These are phyloP conservation scores for Apostasia shenzhenica DNA, from an alignment of 106 monocot genomes.

Conservation along the genomic window DNA sequence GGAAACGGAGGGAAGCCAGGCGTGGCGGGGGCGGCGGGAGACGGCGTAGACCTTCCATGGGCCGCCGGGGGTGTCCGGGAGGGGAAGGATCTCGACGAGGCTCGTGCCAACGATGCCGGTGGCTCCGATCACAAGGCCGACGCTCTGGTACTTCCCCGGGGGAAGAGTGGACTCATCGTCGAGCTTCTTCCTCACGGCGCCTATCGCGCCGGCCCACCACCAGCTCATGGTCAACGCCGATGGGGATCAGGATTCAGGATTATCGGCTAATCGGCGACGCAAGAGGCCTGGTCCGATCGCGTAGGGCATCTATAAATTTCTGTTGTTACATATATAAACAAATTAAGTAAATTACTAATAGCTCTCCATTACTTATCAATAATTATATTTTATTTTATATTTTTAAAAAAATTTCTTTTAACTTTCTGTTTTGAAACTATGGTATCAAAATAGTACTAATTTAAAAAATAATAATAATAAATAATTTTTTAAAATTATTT, in stretches of 20 bases:
- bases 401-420: no score
- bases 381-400: no score
- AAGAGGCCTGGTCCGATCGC: no score
- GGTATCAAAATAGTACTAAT: no score
- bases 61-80: conserved; percentile 81
- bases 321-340: no score
- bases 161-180: neutral
- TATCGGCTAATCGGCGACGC: no score
- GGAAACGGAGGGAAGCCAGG: conserved; percentile 41
- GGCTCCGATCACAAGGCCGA: conserved; percentile 72
- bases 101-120: conserved; percentile 52
- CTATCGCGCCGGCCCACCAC: conserved; percentile 98
- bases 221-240: conserved; percentile 50
- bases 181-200: conserved; percentile 25
- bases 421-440: no score
- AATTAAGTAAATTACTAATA: no score
- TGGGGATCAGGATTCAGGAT: neutral
- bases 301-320: no score
- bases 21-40: conserved; percentile 39
- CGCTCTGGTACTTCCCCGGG: conserved; percentile 19
- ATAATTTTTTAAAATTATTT: no score
- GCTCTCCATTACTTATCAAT: no score
- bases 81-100: conserved; percentile 83
- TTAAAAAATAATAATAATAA: no score
- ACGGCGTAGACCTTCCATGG: conserved; percentile 84